phyloP scores from a whole-genome alignment of 495 filamentous ascomycete genomes.

The Penicillium lagena region DNA sequence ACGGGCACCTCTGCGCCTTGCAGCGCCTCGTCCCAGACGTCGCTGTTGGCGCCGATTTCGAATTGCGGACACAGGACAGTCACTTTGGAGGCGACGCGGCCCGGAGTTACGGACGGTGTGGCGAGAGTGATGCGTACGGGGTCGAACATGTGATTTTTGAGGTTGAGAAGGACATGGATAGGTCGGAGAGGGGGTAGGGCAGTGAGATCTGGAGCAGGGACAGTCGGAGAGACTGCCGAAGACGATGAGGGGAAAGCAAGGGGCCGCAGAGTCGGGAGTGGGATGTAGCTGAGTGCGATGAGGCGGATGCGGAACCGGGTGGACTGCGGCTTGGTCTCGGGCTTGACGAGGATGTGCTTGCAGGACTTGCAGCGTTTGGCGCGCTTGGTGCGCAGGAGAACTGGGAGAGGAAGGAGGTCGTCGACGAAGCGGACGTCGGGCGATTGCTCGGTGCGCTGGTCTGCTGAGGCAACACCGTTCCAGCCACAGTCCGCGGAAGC shows the following conservation, averaged over 20 bases:
- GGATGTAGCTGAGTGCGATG: constrained; percentile 84
- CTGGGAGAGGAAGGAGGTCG: constrained; percentile 71
- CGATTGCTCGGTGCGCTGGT: constrained; percentile 46
- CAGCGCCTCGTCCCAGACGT: constrained; percentile 93
- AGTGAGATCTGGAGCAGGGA: constrained; percentile 32
- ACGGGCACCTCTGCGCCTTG: constrained; percentile 32
- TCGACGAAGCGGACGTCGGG: constrained; percentile 48
- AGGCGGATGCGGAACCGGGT: constrained; percentile 86
- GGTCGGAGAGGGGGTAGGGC: constrained; percentile 60
- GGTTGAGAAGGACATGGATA: constrained; percentile 76
- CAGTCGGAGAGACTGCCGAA: constrained; percentile 14
- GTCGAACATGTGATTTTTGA: constrained; percentile 93
- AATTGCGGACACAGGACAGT: constrained; percentile 94
- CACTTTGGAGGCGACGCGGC: constrained; percentile 68
- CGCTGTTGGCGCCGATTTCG: constrained; percentile 88
- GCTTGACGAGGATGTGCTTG: constrained; percentile 91
- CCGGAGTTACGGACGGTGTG: constrained; percentile 75
- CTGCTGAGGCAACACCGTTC: constrained; percentile 45
- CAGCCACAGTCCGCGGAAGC: constrained; percentile 42
- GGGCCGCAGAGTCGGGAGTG: constrained; percentile 64
- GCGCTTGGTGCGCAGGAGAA: constrained; percentile 81
- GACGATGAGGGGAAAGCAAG: constrained; percentile 39
- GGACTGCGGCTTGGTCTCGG: constrained; percentile 80
- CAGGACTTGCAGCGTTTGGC: constrained; percentile 88
- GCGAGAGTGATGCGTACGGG: constrained; percentile 79